These are phyloP conservation scores for Debaryomyces coudertii DNA, from an alignment of 1,139 yeast species.

Conservation along the genomic window DNA sequence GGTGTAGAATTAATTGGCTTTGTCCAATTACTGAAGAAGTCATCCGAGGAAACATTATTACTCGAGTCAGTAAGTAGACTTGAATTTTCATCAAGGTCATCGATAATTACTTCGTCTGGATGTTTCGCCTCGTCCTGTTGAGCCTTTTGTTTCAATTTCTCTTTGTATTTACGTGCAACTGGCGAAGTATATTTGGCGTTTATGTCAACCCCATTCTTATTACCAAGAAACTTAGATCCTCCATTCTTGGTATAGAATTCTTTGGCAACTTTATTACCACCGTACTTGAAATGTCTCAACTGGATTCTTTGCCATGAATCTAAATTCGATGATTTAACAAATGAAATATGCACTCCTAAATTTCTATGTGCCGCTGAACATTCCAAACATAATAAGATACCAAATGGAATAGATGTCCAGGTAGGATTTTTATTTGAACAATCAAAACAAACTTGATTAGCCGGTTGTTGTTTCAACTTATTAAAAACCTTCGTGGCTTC, in stretches of 20 bases:
- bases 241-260: conserved; percentile 85
- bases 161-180: conserved; percentile 77
- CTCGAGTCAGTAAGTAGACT: conserved; percentile 37
- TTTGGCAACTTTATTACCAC: conserved; percentile 86
- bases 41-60: conserved; percentile 60
- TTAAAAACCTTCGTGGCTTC: conserved; percentile 64
- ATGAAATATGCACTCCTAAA: conserved; percentile 53
- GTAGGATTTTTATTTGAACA: conserved; percentile 55
- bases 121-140: conserved; percentile 65
- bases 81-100: conserved; percentile 50
- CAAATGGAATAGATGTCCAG: conserved; percentile 56
- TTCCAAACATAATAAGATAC: conserved; percentile 50
- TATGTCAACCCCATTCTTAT: conserved; percentile 57
- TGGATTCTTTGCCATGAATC: conserved; percentile 91
- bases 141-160: conserved; percentile 72
- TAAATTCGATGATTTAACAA: conserved; percentile 85
- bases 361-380: conserved; percentile 55
- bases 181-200: conserved; percentile 78
- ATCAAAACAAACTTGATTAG: conserved; percentile 81
- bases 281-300: conserved; percentile 85
- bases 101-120: conserved; percentile 68
- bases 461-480: conserved; percentile 62
- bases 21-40: conserved; percentile 90
- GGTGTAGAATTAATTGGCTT: conserved; percentile 64
- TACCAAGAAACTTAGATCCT: conserved; percentile 65